phyloP scores from a whole-genome alignment of 2,329 filamentous ascomycete species.

The Orbilia oligospora region DNA sequence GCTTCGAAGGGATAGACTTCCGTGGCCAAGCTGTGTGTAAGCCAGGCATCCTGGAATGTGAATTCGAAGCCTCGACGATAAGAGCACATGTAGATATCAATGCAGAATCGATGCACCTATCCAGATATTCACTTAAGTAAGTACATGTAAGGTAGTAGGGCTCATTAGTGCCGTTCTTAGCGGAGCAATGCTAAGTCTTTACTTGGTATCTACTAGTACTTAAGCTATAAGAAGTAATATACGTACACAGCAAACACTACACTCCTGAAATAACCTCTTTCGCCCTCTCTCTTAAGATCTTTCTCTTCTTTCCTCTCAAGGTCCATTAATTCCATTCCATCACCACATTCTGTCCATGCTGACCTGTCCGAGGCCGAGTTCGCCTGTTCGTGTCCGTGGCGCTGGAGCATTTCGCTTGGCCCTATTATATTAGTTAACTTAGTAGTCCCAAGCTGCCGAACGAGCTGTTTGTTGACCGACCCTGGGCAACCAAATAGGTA shows the following conservation, averaged over 20 bases:
- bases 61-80: not conserved
- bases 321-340: not conserved
- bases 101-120: not conserved
- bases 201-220: not conserved
- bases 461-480: too few species aligned
- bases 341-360: slow-evolving; percentile 5
- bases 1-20: slow-evolving; percentile 38
- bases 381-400: not conserved
- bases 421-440: too few species aligned
- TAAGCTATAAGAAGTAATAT: not conserved
- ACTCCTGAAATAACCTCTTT: slow-evolving; percentile 8
- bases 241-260: not conserved
- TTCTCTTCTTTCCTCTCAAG: not conserved
- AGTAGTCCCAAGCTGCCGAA: too few species aligned
- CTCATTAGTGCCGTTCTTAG: too few species aligned
- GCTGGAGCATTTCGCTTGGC: not conserved
- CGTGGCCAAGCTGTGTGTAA: slow-evolving; percentile 27
- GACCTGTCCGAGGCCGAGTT: slow-evolving; percentile 4
- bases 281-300: not conserved
- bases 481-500: not conserved
- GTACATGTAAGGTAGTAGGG: too few species aligned
- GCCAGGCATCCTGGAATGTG: slow-evolving; percentile 11
- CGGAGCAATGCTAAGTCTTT: too few species aligned
- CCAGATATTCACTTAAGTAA: too few species aligned
- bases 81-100: not conserved